These are phyloP conservation scores for Metarhizium brunneum DNA, from an alignment of 2,329 filamentous ascomycete species.

Conservation along the genomic window DNA sequence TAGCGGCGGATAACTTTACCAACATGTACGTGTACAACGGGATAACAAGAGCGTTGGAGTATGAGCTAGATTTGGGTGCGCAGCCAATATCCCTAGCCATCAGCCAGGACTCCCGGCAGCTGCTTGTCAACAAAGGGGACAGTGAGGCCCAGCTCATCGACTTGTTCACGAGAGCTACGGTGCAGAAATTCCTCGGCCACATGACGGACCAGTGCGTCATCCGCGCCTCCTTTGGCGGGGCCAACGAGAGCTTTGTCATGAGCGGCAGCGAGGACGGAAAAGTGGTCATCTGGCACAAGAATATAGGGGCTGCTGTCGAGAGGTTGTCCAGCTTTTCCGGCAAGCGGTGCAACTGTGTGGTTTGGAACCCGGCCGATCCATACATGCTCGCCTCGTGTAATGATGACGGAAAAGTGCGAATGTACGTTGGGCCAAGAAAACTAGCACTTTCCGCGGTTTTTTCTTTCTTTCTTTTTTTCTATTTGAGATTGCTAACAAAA, in stretches of 20 bases:
- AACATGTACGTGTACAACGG: slow-evolving; percentile 79
- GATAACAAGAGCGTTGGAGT: slow-evolving; percentile 62
- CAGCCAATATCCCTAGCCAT: slow-evolving; percentile 73
- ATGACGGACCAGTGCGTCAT: slow-evolving; percentile 71
- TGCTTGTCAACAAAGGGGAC: slow-evolving; percentile 75
- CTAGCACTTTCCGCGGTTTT: not conserved
- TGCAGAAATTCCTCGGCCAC: slow-evolving; percentile 69
- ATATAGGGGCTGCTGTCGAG: slow-evolving; percentile 66
- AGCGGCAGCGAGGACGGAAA: slow-evolving; percentile 77
- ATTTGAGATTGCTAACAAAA: not conserved
- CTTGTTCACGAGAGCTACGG: slow-evolving; percentile 59
- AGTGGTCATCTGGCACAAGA: slow-evolving; percentile 87
- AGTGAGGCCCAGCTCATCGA: slow-evolving; percentile 73
- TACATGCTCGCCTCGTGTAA: slow-evolving; percentile 85
- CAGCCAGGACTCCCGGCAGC: slow-evolving; percentile 67
- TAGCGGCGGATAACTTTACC: slow-evolving; percentile 63
- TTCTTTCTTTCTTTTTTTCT: too few relatives aligned
- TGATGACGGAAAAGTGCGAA: slow-evolving; percentile 75
- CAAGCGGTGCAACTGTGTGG: slow-evolving; percentile 69
- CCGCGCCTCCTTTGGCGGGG: slow-evolving; percentile 75
- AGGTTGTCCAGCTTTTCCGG: slow-evolving; percentile 64
- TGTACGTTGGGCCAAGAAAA: slow-evolving; percentile 48
- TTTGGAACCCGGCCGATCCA: slow-evolving; percentile 80
- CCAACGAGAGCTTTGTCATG: slow-evolving; percentile 82
- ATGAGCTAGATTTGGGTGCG: slow-evolving; percentile 55